Percentiles rank a stretch among this genome's conserved stretches.
phyloP scores from a whole-genome alignment of 257 asterid genomes.

The Gardenia jasminoides region DNA sequence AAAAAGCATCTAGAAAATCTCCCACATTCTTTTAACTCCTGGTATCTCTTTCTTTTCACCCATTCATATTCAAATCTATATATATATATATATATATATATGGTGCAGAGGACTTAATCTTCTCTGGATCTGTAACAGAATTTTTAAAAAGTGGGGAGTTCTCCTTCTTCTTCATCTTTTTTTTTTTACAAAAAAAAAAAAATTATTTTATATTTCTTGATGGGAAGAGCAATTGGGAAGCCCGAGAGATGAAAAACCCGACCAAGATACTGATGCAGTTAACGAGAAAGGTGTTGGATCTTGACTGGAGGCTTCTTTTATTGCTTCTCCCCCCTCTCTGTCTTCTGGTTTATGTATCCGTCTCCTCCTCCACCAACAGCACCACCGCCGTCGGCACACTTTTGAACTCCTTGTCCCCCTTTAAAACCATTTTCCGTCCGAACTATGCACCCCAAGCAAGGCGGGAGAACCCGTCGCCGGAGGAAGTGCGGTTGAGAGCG shows the following conservation, averaged over 20 bases:
- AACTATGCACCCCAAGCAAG: too few relatives aligned
- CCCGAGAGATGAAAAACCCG: constrained; percentile 38
- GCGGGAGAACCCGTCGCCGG: not conserved
- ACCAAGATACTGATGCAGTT: constrained; percentile 39
- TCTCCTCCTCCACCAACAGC: constrained; percentile 39
- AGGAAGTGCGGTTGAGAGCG: too few relatives aligned
- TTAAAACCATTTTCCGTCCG: constrained; percentile 45
- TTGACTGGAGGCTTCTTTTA: constrained; percentile 55
- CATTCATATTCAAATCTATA: not conserved
- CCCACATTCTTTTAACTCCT: too few relatives aligned
- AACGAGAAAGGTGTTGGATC: constrained; percentile 49
- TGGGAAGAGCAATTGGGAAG: not conserved
- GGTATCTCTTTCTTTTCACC: too few relatives aligned
- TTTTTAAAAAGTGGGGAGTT: not conserved
- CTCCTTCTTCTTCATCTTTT: not conserved
- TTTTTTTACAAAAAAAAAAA: too few relatives aligned
- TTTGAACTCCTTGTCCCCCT: constrained; percentile 33
- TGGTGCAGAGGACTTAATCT: not conserved
- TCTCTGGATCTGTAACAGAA: not conserved
- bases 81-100: too few relatives aligned
- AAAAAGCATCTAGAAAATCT: too few relatives aligned
- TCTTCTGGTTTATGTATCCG: constrained; percentile 44
- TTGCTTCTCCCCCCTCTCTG: constrained; percentile 51
- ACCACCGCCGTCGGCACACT: not conserved
- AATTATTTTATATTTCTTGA: not conserved